Evolutionary conservation across 2,329 filamentous ascomycete genomes (phyloP).

Genomic region (Capronia epimyces): DNA sequence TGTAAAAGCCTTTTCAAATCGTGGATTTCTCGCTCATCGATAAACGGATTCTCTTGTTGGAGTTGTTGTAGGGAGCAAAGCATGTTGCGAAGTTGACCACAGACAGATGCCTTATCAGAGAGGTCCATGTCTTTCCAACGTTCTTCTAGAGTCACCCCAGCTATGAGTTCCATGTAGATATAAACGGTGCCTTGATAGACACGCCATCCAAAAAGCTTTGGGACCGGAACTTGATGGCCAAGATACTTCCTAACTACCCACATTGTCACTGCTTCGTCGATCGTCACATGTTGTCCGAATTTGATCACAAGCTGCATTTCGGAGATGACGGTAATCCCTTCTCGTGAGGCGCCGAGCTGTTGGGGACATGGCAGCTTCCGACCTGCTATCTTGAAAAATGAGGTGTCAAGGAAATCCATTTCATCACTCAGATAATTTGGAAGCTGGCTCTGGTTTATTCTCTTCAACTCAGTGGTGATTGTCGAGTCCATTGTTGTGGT

Average conservation of each 20-base stretch:
- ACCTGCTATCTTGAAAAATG: slow-evolving; percentile 28
- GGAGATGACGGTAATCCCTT: not conserved
- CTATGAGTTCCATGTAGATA: slow-evolving; percentile 36
- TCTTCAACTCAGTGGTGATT: not conserved
- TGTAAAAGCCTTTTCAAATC: not conserved
- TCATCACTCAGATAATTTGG: slow-evolving; percentile 12
- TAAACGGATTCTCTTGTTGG: not conserved
- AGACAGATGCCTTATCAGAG: slow-evolving; percentile 13
- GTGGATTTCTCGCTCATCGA: slow-evolving; percentile 2
- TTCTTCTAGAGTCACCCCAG: slow-evolving; percentile 31
- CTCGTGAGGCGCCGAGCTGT: not conserved
- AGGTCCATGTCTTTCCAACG: slow-evolving; percentile 26
- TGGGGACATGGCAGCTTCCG: slow-evolving; percentile 3
- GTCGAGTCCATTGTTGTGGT: not conserved
- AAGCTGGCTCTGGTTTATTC: slow-evolving; percentile 2
- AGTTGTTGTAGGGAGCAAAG: not conserved
- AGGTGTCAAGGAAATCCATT: slow-evolving; percentile 30
- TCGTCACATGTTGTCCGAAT: not conserved
- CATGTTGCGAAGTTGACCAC: slow-evolving; percentile 1
- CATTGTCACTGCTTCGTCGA: slow-evolving; percentile 1
- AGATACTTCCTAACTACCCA: slow-evolving; percentile 1
- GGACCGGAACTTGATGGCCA: slow-evolving; percentile 32
- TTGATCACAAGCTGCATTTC: slow-evolving; percentile 5
- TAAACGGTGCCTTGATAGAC: slow-evolving; percentile 29
- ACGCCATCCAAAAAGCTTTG: slow-evolving; percentile 37